These are phyloP conservation scores for Trichoderma harzianum DNA, from an alignment of 2,329 filamentous ascomycete species.

Conservation along the genomic window DNA sequence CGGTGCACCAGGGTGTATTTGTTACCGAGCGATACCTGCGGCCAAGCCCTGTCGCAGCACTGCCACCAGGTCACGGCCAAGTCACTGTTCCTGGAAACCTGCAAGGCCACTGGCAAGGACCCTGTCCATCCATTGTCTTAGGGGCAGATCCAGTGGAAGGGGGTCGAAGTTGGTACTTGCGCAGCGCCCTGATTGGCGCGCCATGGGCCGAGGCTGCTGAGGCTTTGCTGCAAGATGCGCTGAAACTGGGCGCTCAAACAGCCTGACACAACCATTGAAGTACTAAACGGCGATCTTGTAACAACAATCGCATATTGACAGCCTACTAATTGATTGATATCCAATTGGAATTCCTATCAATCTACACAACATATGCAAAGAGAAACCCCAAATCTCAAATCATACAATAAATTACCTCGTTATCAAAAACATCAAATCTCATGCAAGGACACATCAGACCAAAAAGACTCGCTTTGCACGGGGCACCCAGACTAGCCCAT, in stretches of 20 bases:
- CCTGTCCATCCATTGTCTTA: not conserved
- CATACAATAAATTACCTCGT: not conserved
- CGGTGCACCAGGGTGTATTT: not conserved
- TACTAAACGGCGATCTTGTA: not conserved
- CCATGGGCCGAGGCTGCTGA: not conserved
- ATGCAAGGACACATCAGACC: not conserved
- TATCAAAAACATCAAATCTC: not conserved
- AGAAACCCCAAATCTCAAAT: not conserved
- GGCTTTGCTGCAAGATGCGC: not conserved
- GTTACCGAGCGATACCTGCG: not conserved
- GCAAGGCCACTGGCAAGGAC: not conserved
- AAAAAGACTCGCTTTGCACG: not conserved
- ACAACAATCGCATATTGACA: not conserved
- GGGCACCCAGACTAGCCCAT: not conserved
- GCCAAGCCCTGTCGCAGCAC: not conserved
- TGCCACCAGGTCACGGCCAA: not conserved
- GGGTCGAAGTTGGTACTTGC: not conserved
- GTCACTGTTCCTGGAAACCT: not conserved
- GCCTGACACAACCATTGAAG: not conserved
- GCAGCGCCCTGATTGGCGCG: not conserved
- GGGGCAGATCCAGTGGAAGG: conserved; percentile 15
- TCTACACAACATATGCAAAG: not conserved
- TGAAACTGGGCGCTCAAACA: not conserved
- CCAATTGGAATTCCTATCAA: not conserved
- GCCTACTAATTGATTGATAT: not conserved